Conservation (phyloP, 805 yeast species). For the Yarrowia porcina region DNA sequence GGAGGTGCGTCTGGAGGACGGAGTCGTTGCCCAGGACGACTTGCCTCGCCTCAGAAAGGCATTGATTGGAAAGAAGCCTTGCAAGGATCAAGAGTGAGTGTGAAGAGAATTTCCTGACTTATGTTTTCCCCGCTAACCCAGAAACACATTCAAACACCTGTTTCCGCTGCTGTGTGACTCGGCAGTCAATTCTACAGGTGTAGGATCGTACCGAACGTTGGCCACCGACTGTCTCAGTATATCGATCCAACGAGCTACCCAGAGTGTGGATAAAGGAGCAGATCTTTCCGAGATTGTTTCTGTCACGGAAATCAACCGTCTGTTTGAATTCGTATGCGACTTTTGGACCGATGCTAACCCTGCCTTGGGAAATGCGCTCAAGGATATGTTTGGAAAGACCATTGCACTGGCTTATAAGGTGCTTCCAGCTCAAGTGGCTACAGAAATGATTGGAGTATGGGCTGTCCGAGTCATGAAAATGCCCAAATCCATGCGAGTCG, state of each 20-base stretch:
- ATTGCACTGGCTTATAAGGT: constrained; percentile 42
- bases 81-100: not conserved
- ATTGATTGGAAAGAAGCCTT: constrained; percentile 1
- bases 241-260: constrained; percentile 59
- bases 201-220: constrained; percentile 42
- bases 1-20: not conserved
- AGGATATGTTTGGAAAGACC: constrained; percentile 56
- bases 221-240: constrained; percentile 61
- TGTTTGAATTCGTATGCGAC: constrained; percentile 52
- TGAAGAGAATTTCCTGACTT: no score
- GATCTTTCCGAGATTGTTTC: constrained; percentile 26
- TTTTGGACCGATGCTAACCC: constrained; percentile 70
- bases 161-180: constrained; percentile 37
- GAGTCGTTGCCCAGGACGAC: not conserved
- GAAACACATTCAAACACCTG: not conserved
- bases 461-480: constrained; percentile 43
- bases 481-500: constrained; percentile 54
- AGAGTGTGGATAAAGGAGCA: constrained; percentile 33
- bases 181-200: constrained; percentile 39
- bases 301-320: constrained; percentile 29
- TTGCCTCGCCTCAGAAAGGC: not conserved
- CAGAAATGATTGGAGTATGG: constrained; percentile 43
- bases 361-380: constrained; percentile 66
- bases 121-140: not conserved
- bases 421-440: constrained; percentile 28